phyloP scores from a whole-genome alignment of 2,329 filamentous ascomycete genomes.

The Chrysosporium keratinophilum region DNA sequence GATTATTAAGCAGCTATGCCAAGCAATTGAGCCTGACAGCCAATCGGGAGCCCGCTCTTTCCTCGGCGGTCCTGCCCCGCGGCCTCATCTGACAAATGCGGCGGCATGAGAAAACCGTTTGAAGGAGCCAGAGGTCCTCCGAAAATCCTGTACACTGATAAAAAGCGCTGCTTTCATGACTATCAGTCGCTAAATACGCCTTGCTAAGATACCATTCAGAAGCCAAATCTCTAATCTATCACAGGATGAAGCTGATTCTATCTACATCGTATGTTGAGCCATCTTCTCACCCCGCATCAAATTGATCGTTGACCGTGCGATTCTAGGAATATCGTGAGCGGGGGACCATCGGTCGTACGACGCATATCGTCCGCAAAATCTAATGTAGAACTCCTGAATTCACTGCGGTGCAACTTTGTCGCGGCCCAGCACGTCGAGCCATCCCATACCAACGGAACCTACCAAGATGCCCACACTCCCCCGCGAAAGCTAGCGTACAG shows the following conservation, averaged over 20 bases:
- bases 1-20: conserved; percentile 1
- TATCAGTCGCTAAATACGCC: too few species aligned
- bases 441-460: conserved; percentile 23
- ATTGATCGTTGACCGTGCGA: conserved; percentile 10
- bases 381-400: conserved; percentile 84
- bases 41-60: not conserved
- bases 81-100: conserved; percentile 7
- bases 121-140: not conserved
- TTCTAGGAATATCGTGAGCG: conserved; percentile 69
- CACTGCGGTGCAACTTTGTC: conserved; percentile 71
- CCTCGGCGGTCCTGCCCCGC: not conserved
- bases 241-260: conserved; percentile 67
- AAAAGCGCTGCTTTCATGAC: not conserved
- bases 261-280: conserved; percentile 62
- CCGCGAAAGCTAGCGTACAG: conserved; percentile 19
- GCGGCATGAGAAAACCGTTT: not conserved
- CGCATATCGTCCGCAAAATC: conserved; percentile 69
- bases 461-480: conserved; percentile 11
- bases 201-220: not conserved
- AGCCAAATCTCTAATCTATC: not conserved
- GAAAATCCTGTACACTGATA: not conserved
- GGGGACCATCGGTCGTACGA: conserved; percentile 71
- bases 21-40: not conserved
- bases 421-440: conserved; percentile 55
- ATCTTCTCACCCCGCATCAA: not conserved